Evolutionary conservation across 768 basidiomycete genomes (phyloP), one percentile per base, ranked within the genome.

Genomic region (Lyophyllum decastes): DNA sequence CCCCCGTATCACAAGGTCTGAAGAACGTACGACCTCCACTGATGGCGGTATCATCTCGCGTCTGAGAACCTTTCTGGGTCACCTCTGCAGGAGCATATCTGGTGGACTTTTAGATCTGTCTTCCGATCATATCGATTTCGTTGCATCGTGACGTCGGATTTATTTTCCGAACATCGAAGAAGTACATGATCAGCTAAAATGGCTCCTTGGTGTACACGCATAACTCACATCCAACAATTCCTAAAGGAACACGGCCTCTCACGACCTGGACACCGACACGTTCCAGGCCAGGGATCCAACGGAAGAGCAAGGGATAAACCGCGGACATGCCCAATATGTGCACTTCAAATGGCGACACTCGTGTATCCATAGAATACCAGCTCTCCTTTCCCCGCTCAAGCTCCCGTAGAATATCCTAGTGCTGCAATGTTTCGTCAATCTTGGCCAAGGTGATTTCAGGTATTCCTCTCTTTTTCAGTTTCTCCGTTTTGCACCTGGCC

Each of bases 301-400:
- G 53, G 62, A 60, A 58, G 45, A 64, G 62, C 55, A 50, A 50
- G 40, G 64, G 64, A 61, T 59, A 61, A 66, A 66, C 51, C 34
- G 54, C 62, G 64, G 64, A 47, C 30, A 35, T 57, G 52, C 24
- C 30, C 46, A 34, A 51, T 38, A 46, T 34, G 43, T 19, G 17
- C 26, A 17, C 41, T 26, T 58, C 56, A 27, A 48, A 49, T 57
- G 55, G 59, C 47, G 47, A 48, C 27, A 16, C 16, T 38, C 38
- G 38, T 58, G 49, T 54, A 49, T 58, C 54, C 54, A 41, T 44
- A 49, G 54, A 41, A 25, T 55, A 22, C 27, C 45, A 38, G 21
- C 24, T 48, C 52, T 52, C 47, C 16, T 25, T 26, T 11, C 19
- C 38, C 25, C 12, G 16, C 19, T 47, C 35, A 27, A 51, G 53